Conservation (phyloP, 2,329 filamentous ascomycete genomes). For the Onygena corvina region DNA sequence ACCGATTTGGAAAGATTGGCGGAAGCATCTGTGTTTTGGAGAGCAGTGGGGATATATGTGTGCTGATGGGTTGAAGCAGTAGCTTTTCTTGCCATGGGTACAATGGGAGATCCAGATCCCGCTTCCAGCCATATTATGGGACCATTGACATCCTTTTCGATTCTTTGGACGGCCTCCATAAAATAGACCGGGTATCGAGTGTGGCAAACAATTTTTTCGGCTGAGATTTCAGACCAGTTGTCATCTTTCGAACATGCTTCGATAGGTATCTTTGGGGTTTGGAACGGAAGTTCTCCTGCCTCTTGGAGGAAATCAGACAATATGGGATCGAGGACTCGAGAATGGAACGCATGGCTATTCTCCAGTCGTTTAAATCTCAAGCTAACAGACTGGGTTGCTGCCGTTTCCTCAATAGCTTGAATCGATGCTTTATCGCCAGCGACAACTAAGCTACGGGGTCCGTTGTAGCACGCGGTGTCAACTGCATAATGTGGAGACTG, state of each 20-base stretch:
- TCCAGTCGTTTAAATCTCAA: background rate
- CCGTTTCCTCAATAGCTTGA: conserved; percentile 10
- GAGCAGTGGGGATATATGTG: background rate
- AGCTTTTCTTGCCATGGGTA: background rate
- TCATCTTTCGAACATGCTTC: background rate
- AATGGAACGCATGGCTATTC: conserved; percentile 5
- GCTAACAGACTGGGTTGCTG: background rate
- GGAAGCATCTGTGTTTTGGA: background rate
- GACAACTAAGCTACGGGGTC: conserved; percentile 17
- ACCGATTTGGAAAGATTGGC: background rate
- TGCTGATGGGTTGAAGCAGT: background rate
- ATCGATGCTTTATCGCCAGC: conserved; percentile 16
- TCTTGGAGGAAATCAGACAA: background rate
- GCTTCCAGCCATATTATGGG: conserved; percentile 31
- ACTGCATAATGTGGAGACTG: background rate
- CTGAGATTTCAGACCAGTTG: background rate
- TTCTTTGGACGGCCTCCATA: conserved; percentile 30
- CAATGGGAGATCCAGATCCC: conserved; percentile 20
- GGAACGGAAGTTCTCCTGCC: background rate
- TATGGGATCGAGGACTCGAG: background rate
- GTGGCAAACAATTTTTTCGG: conserved; percentile 24
- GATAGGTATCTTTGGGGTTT: background rate
- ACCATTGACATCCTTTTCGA: conserved; percentile 20
- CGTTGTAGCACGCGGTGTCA: conserved; percentile 7
- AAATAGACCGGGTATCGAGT: conserved; percentile 39